Conservation (phyloP, 768 basidiomycete genomes). For the Tylopilus felleus region DNA sequence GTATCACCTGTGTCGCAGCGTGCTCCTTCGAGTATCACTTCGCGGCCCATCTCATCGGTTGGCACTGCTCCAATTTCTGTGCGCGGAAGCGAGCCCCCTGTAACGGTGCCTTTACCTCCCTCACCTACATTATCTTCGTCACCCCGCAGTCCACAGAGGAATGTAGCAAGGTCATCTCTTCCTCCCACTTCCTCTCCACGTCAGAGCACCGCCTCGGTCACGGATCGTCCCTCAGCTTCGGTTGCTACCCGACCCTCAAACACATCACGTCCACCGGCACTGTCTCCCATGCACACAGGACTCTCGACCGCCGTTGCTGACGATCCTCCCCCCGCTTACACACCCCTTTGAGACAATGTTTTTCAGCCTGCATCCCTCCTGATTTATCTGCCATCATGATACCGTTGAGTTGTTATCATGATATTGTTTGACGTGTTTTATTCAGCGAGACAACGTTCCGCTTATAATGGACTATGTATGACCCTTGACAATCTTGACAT, state of each 20-base stretch:
- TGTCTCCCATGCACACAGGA: conserved; percentile 14
- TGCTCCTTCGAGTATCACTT: neutral
- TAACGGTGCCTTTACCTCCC: neutral
- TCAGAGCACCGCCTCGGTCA: neutral
- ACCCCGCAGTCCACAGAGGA: neutral
- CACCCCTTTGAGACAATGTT: conserved; percentile 10
- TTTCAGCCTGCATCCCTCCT: neutral
- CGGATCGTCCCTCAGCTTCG: neutral
- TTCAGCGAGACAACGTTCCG: neutral
- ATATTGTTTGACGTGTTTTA: neutral
- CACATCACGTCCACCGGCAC: neutral
- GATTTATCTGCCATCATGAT: neutral
- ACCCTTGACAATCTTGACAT: conserved; percentile 4
- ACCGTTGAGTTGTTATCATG: neutral
- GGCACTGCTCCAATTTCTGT: neutral
- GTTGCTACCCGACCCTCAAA: neutral
- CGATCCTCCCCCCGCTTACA: conserved; percentile 30
- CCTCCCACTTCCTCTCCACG: neutral
- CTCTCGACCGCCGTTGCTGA: neutral
- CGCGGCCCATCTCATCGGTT: conserved; percentile 1
- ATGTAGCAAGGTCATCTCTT: neutral
- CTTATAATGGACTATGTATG: conserved; percentile 1
- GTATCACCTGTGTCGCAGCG: conserved; percentile 1
- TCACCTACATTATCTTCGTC: neutral
- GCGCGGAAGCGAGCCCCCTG: neutral